Percentiles rank a stretch among this genome's conserved stretches.
phyloP scores from a whole-genome alignment of 2,329 filamentous ascomycete species.

The Hypoxylon sp. region DNA sequence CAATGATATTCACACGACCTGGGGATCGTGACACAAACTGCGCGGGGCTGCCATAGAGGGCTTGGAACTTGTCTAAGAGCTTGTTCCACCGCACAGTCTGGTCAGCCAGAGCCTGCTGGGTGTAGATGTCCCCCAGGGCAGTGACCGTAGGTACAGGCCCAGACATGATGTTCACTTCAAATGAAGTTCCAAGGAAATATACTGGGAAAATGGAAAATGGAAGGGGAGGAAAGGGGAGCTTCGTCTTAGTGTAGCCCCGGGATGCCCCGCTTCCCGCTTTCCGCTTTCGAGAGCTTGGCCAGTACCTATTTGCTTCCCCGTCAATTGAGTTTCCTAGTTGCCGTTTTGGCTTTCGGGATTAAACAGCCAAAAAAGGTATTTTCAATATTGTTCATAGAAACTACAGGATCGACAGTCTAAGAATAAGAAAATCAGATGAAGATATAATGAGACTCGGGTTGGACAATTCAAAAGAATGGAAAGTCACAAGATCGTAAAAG shows the following conservation, averaged over 20 bases:
- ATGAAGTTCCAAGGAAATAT: conserved; percentile 8
- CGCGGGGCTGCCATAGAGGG: conserved; percentile 76
- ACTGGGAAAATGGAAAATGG: conserved; percentile 1
- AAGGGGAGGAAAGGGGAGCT: conserved; percentile 17
- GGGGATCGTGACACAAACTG: conserved; percentile 91
- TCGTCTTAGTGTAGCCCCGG: conserved; percentile 4
- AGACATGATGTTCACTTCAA: conserved; percentile 59
- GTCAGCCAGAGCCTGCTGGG: conserved; percentile 74
- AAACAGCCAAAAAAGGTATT: neutral
- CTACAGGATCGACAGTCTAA: neutral
- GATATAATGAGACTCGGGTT: neutral
- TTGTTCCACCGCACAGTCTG: conserved; percentile 82
- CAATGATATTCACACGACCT: conserved; percentile 97
- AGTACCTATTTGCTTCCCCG: conserved; percentile 8
- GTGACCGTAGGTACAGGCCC: conserved; percentile 78
- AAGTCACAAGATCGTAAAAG: conserved; percentile 41
- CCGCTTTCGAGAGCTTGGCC: conserved; percentile 1
- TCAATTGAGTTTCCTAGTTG: conserved; percentile 24
- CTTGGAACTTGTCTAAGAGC: conserved; percentile 78
- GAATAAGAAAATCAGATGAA: neutral
- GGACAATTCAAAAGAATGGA: conserved; percentile 13
- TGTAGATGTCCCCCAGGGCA: conserved; percentile 86
- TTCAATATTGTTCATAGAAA: neutral
- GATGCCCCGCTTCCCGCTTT: conserved; percentile 32
- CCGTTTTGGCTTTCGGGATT: neutral